Percentiles rank a stretch among this genome's conserved stretches.
Evolutionary conservation across 495 filamentous ascomycete genomes (phyloP).

Genomic region (Penicillium ochrochloron): DNA sequence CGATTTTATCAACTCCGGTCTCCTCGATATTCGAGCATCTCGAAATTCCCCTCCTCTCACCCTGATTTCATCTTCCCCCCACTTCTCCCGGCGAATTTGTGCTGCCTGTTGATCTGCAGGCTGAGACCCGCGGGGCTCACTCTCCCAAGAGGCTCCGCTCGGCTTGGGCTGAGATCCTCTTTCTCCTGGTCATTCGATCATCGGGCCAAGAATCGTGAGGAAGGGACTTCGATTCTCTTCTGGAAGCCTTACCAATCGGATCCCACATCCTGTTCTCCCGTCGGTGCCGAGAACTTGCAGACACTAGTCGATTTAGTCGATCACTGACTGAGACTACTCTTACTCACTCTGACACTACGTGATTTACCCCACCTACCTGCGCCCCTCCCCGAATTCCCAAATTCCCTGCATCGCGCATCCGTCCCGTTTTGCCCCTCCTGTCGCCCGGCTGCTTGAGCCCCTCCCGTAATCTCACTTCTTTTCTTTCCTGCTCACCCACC

Average conservation of each 20-base stretch:
- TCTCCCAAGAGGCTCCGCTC: conserved; percentile 9
- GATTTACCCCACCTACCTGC: conserved; percentile 31
- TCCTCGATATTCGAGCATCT: background rate
- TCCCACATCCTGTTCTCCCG: conserved; percentile 8
- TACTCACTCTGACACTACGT: conserved; percentile 7
- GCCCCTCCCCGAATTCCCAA: conserved; percentile 24
- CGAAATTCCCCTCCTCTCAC: background rate
- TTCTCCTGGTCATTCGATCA: background rate
- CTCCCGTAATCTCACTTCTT: conserved; percentile 16
- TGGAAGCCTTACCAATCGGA: conserved; percentile 31
- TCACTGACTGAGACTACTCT: too few relatives aligned
- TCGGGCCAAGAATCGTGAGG: background rate
- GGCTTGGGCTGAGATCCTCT: conserved; percentile 11
- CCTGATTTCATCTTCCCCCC: background rate
- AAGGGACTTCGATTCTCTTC: conserved; percentile 26
- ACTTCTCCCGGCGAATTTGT: background rate
- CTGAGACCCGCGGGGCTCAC: background rate
- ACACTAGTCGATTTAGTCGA: conserved; percentile 25
- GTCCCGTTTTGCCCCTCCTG: conserved; percentile 10
- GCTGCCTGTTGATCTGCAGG: conserved; percentile 24
- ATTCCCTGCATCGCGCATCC: conserved; percentile 25
- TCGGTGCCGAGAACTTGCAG: conserved; percentile 8
- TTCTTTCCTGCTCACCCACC: background rate
- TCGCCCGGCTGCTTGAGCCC: conserved; percentile 7
- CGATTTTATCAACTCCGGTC: background rate